phyloP scores from a whole-genome alignment of 192 early-diverging fungal genomes.

The Coemansia sp. region DNA sequence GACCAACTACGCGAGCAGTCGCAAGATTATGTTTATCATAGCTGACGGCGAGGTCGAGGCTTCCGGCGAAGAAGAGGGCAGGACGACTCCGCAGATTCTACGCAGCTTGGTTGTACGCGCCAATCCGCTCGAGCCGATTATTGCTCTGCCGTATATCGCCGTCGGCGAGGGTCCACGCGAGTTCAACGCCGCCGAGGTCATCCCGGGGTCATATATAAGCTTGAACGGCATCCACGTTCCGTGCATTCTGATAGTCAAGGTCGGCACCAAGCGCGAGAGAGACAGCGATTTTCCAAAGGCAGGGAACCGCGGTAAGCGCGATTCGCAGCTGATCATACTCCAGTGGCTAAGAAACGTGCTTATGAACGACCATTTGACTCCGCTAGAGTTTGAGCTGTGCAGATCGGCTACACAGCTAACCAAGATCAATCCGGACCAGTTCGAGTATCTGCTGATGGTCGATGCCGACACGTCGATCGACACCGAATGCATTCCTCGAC shows the following conservation, averaged over 20 bases:
- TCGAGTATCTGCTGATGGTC: constrained; percentile 74
- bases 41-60: constrained; percentile 89
- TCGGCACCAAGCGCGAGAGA: constrained; percentile 66
- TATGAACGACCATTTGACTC: constrained; percentile 83
- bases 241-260: constrained; percentile 71
- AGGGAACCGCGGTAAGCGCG: constrained; percentile 95
- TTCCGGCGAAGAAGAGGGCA: constrained; percentile 59
- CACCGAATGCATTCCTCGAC: constrained; percentile 69
- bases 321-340: constrained; percentile 94
- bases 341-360: constrained; percentile 80
- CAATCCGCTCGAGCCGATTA: constrained; percentile 43
- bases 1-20: constrained; percentile 78
- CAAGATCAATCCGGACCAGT: constrained; percentile 75
- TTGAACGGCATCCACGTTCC: constrained; percentile 64
- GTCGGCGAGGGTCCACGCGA: constrained; percentile 72
- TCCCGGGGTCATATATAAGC: constrained; percentile 65
- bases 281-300: constrained; percentile 61
- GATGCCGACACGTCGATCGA: constrained; percentile 96
- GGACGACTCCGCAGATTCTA: constrained; percentile 75
- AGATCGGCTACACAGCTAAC: constrained; percentile 71
- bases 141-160: constrained; percentile 64
- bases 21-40: constrained; percentile 82
- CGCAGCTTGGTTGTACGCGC: constrained; percentile 64
- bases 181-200: constrained; percentile 72
- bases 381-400: constrained; percentile 88